Conservation (phyloP, 1,139 yeast species). For the Scheffersomyces illinoinensis region DNA sequence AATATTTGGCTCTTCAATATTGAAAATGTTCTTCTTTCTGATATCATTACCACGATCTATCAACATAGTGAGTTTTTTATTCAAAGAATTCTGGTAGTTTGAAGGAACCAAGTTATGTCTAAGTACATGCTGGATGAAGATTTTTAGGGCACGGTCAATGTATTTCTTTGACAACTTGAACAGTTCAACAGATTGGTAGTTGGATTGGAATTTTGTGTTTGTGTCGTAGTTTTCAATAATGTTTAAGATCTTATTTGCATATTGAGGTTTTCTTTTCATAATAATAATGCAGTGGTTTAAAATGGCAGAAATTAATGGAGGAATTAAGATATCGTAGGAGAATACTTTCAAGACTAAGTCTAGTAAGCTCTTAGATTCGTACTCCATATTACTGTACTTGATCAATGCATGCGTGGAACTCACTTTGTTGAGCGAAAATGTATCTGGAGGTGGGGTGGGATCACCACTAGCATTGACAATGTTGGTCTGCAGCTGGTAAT, state of each 20-base stretch:
- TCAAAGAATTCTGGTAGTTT: constrained; percentile 29
- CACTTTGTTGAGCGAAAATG: constrained; percentile 60
- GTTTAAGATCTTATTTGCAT: constrained; percentile 43
- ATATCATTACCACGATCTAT: constrained; percentile 43
- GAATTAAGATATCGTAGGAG: constrained; percentile 53
- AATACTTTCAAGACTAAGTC: constrained; percentile 63
- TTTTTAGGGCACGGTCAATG: constrained; percentile 39
- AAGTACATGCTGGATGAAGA: constrained; percentile 37
- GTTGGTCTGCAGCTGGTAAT: constrained; percentile 62
- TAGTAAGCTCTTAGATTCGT: constrained; percentile 70
- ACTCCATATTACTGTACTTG: constrained; percentile 53
- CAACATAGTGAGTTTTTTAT: constrained; percentile 29
- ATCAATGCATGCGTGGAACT: constrained; percentile 70
- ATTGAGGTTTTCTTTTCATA: constrained; percentile 58
- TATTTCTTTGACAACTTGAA: constrained; percentile 44
- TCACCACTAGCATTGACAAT: constrained; percentile 17
- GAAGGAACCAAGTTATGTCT: constrained; percentile 36
- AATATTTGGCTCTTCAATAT: constrained; percentile 30
- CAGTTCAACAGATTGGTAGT: constrained; percentile 45
- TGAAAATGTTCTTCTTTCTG: constrained; percentile 40
- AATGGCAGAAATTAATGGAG: constrained; percentile 58
- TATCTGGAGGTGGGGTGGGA: constrained; percentile 12
- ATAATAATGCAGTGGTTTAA: constrained; percentile 53
- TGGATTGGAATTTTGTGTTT: constrained; percentile 40
- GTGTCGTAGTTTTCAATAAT: constrained; percentile 39